Conservation (phyloP, 495 filamentous ascomycete species). For the Aspergillus leporis region DNA sequence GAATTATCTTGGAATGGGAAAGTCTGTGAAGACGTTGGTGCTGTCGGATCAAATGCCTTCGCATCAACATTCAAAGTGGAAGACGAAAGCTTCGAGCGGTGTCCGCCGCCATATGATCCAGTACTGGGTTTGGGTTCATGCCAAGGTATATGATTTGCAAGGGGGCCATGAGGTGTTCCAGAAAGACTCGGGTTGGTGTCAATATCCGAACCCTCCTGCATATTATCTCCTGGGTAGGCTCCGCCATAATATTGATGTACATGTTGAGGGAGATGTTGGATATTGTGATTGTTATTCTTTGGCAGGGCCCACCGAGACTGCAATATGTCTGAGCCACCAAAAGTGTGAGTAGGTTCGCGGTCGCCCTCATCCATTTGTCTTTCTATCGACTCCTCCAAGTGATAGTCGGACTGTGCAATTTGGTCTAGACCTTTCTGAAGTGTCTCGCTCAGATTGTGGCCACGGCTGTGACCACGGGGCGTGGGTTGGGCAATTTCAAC, state of each 20-base stretch:
- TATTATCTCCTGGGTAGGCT: slow-evolving; percentile 35
- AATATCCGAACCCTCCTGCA: slow-evolving; percentile 64
- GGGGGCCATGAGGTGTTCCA: slow-evolving; percentile 56
- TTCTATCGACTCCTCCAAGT: slow-evolving; percentile 71
- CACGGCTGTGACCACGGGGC: slow-evolving; percentile 57
- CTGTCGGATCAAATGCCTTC: slow-evolving; percentile 79
- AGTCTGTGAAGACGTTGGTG: slow-evolving; percentile 59
- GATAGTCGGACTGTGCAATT: slow-evolving; percentile 70
- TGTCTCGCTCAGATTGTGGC: slow-evolving; percentile 66
- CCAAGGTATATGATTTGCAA: slow-evolving; percentile 39
- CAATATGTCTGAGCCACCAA: slow-evolving; percentile 36
- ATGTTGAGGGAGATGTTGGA: slow-evolving; percentile 35
- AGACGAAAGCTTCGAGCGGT: slow-evolving; percentile 64
- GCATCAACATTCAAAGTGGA: slow-evolving; percentile 86
- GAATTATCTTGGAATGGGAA: slow-evolving; percentile 54
- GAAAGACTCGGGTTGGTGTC: slow-evolving; percentile 76
- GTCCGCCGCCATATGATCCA: slow-evolving; percentile 41
- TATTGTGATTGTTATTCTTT: slow-evolving; percentile 23
- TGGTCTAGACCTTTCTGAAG: slow-evolving; percentile 82
- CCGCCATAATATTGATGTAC: slow-evolving; percentile 40
- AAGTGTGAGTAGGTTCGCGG: slow-evolving; percentile 29
- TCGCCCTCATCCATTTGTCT: slow-evolving; percentile 69
- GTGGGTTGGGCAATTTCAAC: slow-evolving; percentile 64
- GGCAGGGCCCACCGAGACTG: slow-evolving; percentile 43
- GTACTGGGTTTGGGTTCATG: slow-evolving; percentile 41